Evolutionary conservation across 2,329 filamentous ascomycete genomes (phyloP).

Genomic region (Phaeosphaeriaceae sp.): DNA sequence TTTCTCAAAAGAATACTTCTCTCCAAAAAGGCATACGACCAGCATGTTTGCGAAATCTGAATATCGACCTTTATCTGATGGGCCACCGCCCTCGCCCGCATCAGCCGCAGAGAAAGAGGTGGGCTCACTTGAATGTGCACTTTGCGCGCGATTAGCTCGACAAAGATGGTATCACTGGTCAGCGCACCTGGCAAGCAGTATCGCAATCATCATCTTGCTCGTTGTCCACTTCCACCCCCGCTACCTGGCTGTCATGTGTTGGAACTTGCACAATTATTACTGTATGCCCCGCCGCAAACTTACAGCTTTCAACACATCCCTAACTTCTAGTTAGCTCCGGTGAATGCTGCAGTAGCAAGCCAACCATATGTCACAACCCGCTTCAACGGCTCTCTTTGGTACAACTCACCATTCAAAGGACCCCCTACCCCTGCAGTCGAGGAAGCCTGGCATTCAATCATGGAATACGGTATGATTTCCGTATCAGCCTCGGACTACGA

Average conservation of each 20-base stretch:
- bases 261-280: constrained; percentile 1
- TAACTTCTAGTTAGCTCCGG: not conserved
- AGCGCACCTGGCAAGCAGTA: not conserved
- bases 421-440: not conserved
- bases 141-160: not conserved
- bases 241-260: not conserved
- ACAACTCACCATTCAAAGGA: constrained; percentile 3
- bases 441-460: constrained; percentile 2
- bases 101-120: not conserved
- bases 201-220: not conserved
- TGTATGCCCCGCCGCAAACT: not conserved
- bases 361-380: not conserved
- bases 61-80: not conserved
- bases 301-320: not conserved
- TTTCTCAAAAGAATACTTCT: no score
- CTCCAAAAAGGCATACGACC: not conserved
- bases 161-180: constrained; percentile 1
- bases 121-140: not conserved
- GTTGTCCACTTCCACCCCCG: not conserved
- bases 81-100: not conserved
- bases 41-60: not conserved
- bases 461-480: constrained; percentile 2
- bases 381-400: constrained; percentile 3
- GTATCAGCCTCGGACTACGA: not conserved
- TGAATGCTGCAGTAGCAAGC: not conserved